Conservation (phyloP, 306 rosid species). For the Potentilla sterilis region DNA sequence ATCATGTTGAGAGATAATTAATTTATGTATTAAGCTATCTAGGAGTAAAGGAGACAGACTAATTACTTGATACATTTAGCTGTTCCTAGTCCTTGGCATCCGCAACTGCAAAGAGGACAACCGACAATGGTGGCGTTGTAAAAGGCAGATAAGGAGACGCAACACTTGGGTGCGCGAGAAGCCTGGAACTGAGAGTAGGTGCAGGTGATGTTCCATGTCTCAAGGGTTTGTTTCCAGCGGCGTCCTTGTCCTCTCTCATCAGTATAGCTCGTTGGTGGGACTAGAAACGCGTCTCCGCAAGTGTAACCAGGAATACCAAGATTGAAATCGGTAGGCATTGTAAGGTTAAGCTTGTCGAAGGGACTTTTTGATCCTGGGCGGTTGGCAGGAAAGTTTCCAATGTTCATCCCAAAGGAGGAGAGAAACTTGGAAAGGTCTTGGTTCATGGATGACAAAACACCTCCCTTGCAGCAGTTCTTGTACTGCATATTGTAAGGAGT, state of each 20-base stretch:
- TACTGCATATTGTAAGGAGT: constrained; percentile 50
- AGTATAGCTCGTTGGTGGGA: constrained; percentile 44
- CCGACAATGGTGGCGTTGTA: constrained; percentile 57
- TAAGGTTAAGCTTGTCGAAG: background rate
- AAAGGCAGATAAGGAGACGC: constrained; percentile 79
- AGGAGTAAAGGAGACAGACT: background rate
- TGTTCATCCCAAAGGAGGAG: constrained; percentile 55
- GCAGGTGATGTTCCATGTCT: constrained; percentile 78
- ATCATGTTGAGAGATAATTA: background rate
- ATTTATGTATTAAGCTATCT: background rate
- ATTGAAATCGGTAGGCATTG: constrained; percentile 51
- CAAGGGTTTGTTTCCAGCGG: constrained; percentile 59
- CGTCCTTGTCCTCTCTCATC: constrained; percentile 49
- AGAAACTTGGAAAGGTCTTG: constrained; percentile 45
- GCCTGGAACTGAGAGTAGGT: constrained; percentile 62
- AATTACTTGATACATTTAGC: constrained; percentile 54
- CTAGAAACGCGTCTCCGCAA: constrained; percentile 50
- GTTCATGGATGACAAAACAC: constrained; percentile 51
- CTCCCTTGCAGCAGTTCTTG: constrained; percentile 67
- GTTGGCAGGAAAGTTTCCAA: constrained; percentile 16
- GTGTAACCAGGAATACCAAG: constrained; percentile 66
- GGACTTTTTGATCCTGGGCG: background rate
- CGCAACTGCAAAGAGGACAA: constrained; percentile 77
- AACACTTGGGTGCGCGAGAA: constrained; percentile 62
- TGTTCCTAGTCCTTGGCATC: constrained; percentile 58